Evolutionary conservation across 306 rosid species (phyloP), one percentile per base, ranked within the genome.

Genomic region (Ormosia semicastrata): DNA sequence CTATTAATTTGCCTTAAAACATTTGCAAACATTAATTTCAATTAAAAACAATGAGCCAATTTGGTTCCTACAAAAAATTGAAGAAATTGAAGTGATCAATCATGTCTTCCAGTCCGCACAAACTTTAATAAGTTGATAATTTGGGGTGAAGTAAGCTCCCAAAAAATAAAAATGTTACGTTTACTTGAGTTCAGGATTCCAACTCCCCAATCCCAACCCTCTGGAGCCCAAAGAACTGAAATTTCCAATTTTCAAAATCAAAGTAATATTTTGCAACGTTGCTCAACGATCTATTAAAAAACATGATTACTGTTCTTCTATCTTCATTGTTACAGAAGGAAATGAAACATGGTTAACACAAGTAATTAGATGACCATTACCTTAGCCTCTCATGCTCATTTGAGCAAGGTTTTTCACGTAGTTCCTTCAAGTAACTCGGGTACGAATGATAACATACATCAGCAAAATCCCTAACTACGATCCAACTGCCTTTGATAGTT

Each of bases 401-500:
- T 18, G 92, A 87, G 82, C 36, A 30, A 66, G 91, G 91, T 59
- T 89, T 82, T 81, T 92, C 92, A 0, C 91, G 92, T n/a, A 90
- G 78, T 77, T 94, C 98, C 85, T 86, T 88, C 87, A 94, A 77
- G 90, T 85, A 94, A 57, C 90, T 54, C 4, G 89, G 91, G 86
- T 88, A 92, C 17, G 98, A 94, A 79, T 91, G 90, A 64, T 88
- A 89, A 80, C 98, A 94, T 3, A 92, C 12, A 86, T 94, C 98
- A 49, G 90, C 93, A 82, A 92, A 92, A 87, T 94, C 98, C 76
- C 95, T 88, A 79, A 94, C 98, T 1, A 86, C 98, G 2, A 94
- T 94, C 63, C 95, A 92, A 71, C 97, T 90, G 12, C 98, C 97
- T 71, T 90, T 84, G 57, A 92, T 83, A 13, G 98, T 94, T 57